Conservation (phyloP, 2,329 filamentous ascomycete genomes). For the Diaporthe nobilis region DNA sequence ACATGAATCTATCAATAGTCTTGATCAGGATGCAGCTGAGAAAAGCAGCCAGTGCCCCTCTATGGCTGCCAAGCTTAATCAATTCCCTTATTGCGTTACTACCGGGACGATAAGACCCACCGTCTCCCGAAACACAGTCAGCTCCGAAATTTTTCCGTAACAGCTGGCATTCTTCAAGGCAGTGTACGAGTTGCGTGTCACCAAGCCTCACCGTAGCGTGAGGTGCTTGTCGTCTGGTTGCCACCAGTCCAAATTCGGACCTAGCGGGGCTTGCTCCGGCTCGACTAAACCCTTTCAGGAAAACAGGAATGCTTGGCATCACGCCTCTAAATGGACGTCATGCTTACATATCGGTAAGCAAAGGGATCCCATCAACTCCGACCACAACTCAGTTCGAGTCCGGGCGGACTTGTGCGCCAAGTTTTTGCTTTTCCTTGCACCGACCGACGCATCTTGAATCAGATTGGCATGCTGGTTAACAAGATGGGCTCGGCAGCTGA, state of each 20-base stretch:
- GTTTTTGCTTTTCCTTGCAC: no score
- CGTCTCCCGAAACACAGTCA: background rate
- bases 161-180: background rate
- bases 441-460: no score
- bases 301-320: conserved; percentile 16
- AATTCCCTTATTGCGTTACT: conserved; percentile 5
- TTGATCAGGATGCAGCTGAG: background rate
- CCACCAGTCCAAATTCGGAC: background rate
- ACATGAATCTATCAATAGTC: background rate
- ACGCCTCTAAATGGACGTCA: background rate
- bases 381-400: background rate
- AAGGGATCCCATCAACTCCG: background rate
- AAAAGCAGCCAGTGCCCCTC: background rate
- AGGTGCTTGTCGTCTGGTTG: background rate
- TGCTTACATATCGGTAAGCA: background rate
- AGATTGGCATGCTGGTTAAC: background rate
- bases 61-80: background rate
- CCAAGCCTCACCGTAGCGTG: background rate
- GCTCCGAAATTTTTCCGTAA: background rate
- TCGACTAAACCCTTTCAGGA: background rate
- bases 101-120: no score
- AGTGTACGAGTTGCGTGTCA: background rate
- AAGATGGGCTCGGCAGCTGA: background rate
- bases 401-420: background rate
- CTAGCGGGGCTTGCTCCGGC: background rate